phyloP scores from a whole-genome alignment of 2,329 filamentous ascomycete species.

The Hymenoscyphus albidus region DNA sequence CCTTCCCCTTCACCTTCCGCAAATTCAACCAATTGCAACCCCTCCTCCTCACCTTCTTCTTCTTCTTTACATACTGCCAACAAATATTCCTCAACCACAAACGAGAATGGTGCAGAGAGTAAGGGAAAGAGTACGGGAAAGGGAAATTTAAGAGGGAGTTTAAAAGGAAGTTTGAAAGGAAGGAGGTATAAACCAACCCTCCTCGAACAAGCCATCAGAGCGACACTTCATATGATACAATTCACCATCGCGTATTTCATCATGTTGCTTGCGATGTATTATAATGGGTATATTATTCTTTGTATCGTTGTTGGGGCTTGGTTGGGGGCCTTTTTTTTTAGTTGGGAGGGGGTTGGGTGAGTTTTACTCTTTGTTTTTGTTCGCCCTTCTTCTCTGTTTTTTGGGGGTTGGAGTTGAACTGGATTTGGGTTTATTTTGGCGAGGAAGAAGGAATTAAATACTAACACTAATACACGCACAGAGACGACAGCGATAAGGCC shows the following conservation, averaged over 20 bases:
- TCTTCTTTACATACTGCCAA: not conserved
- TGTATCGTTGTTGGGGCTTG: slow-evolving; percentile 76
- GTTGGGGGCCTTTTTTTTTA: slow-evolving; percentile 68
- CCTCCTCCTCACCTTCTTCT: not conserved
- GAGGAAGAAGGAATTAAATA: not conserved
- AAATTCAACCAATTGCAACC: not conserved
- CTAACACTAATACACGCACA: not conserved
- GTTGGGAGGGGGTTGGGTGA: slow-evolving; percentile 55
- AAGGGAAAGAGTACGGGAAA: not conserved
- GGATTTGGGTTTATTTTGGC: not conserved
- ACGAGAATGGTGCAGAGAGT: not conserved
- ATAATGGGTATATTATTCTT: slow-evolving; percentile 73
- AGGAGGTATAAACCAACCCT: slow-evolving; percentile 52
- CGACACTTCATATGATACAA: slow-evolving; percentile 64
- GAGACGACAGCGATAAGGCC: not conserved
- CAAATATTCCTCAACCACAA: not conserved
- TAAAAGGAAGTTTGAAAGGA: not conserved
- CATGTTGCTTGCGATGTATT: slow-evolving; percentile 65
- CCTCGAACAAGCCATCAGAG: slow-evolving; percentile 62
- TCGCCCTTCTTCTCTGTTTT: not conserved
- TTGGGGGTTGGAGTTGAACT: not conserved
- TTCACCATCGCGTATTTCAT: slow-evolving; percentile 75
- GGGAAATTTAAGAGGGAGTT: not conserved
- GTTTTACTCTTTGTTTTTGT: not conserved
- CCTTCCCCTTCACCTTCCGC: slow-evolving; percentile 1